Evolutionary conservation across 1,284 basidiomycete genomes (phyloP), one percentile per base, ranked within the genome.

Genomic region (Microbotryomycetes sp.): DNA sequence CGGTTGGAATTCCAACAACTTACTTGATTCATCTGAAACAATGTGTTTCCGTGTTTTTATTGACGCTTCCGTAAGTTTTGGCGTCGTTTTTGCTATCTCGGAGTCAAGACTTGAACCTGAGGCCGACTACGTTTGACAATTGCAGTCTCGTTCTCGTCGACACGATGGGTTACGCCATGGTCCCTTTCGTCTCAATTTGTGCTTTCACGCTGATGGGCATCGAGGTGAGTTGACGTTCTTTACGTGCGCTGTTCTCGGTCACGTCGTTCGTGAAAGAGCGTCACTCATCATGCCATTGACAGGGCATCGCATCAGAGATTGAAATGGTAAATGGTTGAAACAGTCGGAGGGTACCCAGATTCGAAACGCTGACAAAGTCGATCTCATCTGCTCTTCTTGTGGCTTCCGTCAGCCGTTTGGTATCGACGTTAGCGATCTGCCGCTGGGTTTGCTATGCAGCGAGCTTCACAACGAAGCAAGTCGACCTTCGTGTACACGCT

Each of bases 191-290:
- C 6, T 67, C 69, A 1, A 51, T 71, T 26, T 66, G 69, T n/a
- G 67, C 68, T 0, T 71, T 70, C 61, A 72, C 67, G 0, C 59
- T 73, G 2, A 65, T 71, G 32, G 73, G 73, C 26, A 69, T 72
- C 48, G 71, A 72, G 30, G 66, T 56, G 6, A 61, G n/a, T n/a
- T n/a, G n/a, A n/a, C 26, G 26, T 47, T 32, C 31, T 28, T 22
- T 22, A 12, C 7, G 12, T 53, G 51, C 50, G 3, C 25, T n/a
- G 12, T 22, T 23, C n/a, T 15, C 23, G 15, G 26, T 53, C 3
- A 42, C 22, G 1, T 15, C 15, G 14, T 48, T n/a, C 5, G 16
- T 25, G 12, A 14, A 14, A 6, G 4, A 1, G 26, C 15, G 14
- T 49, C 14, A 4, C 47, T 12, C 47, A 7, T 51, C 30, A 23